Evolutionary conservation across 768 basidiomycete genomes (phyloP).

Genomic region (Trametes coccinea): DNA sequence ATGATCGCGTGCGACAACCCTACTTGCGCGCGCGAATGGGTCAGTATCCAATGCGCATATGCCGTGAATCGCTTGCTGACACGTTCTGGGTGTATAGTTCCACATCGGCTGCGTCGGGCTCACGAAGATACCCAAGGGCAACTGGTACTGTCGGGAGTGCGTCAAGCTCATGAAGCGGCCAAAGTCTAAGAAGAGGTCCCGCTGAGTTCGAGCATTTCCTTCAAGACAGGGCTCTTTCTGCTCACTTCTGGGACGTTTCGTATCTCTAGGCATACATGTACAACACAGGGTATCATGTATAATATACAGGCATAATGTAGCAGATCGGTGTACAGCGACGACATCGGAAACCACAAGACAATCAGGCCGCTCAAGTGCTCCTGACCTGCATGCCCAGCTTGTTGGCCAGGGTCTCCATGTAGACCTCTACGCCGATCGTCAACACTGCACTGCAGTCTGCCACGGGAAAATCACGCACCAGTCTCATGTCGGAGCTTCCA

Average conservation of each 20-base stretch:
- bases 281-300: constrained; percentile 17
- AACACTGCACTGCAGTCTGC: neutral
- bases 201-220: neutral
- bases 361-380: constrained; percentile 17
- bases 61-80: too few relatives aligned
- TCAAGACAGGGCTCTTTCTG: neutral
- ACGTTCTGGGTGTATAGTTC: constrained; percentile 46
- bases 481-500: constrained; percentile 78
- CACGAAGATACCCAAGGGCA: constrained; percentile 52
- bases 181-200: constrained; percentile 2
- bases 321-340: neutral
- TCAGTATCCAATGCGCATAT: constrained; percentile 38
- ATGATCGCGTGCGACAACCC: constrained; percentile 87
- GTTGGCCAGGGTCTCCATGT: constrained; percentile 85
- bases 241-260: neutral
- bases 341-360: neutral
- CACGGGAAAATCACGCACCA: constrained; percentile 41
- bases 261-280: constrained; percentile 14
- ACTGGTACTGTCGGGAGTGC: constrained; percentile 78
- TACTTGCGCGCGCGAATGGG: constrained; percentile 81
- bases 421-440: constrained; percentile 54
- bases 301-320: constrained; percentile 4
- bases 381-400: constrained; percentile 52
- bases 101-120: constrained; percentile 71
- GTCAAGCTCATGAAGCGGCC: constrained; percentile 23